phyloP scores from a whole-genome alignment of 495 filamentous ascomycete species.

The Pyrenopolyporus hunteri region DNA sequence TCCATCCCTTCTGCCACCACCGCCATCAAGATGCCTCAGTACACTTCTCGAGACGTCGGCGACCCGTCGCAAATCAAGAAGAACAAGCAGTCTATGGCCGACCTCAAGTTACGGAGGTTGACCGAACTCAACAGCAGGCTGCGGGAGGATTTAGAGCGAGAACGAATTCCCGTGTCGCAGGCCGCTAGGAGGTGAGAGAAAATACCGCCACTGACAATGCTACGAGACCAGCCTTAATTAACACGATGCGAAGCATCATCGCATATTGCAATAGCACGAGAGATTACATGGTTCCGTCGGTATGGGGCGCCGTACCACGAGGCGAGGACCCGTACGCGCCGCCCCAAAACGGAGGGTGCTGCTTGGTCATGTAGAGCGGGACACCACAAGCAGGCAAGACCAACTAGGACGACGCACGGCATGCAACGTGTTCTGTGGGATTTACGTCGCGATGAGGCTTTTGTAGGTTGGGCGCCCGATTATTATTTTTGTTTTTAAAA shows the following conservation, averaged over 20 bases:
- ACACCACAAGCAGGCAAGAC: conserved; percentile 18
- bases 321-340: conserved; percentile 96
- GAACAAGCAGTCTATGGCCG: conserved; percentile 99
- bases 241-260: conserved; percentile 71
- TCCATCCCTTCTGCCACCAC: conserved; percentile 27
- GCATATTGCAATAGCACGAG: conserved; percentile 94
- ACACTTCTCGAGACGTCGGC: conserved; percentile 62
- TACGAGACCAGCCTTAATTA: conserved; percentile 4
- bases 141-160: conserved; percentile 91
- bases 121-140: conserved; percentile 95
- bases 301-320: conserved; percentile 94
- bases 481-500: conserved; percentile 10
- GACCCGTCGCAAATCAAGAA: conserved; percentile 78
- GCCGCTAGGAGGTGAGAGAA: conserved; percentile 82
- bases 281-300: conserved; percentile 97
- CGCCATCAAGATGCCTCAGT: conserved; percentile 56
- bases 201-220: not conserved
- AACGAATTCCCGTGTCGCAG: conserved; percentile 93
- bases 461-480: conserved; percentile 30
- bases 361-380: conserved; percentile 79
- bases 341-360: conserved; percentile 88
- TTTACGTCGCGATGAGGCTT: conserved; percentile 31
- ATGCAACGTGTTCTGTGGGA: conserved; percentile 21
- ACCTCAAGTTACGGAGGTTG: conserved; percentile 92
- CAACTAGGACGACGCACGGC: conserved; percentile 10